Percentiles rank a stretch among this genome's conserved stretches.
These are phyloP conservation scores for Mucor velutinosus DNA, from an alignment of 371 early-diverging fungal species.

Conservation along the genomic window DNA sequence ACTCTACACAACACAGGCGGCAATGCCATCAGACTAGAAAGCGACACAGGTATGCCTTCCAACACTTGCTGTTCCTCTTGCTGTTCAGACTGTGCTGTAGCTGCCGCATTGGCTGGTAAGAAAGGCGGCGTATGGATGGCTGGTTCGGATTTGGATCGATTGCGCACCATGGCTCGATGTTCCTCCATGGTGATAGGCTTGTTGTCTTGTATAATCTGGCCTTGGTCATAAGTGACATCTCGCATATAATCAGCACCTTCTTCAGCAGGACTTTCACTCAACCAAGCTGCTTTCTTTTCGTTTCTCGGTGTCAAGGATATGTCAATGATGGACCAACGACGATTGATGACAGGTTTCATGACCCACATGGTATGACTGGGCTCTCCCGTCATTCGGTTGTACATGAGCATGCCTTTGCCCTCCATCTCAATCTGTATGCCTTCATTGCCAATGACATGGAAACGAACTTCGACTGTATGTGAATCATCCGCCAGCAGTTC, in stretches of 20 bases:
- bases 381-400: constrained; percentile 65
- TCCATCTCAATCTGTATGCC: constrained; percentile 71
- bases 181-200: constrained; percentile 3
- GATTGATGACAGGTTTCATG: constrained; percentile 57
- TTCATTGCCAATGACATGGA: constrained; percentile 54
- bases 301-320: constrained; percentile 11
- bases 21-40: constrained; percentile 28
- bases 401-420: constrained; percentile 90
- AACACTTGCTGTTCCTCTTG: neutral
- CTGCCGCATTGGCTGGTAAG: neutral
- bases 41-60: constrained; percentile 8
- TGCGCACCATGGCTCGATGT: constrained; percentile 13
- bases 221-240: neutral
- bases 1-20: constrained; percentile 75
- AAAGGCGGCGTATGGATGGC: constrained; percentile 23
- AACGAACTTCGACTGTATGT: constrained; percentile 76
- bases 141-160: constrained; percentile 38
- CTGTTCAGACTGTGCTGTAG: neutral
- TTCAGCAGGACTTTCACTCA: neutral
- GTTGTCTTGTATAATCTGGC: neutral
- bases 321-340: constrained; percentile 30
- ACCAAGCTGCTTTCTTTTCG: constrained; percentile 7
- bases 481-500: constrained; percentile 71
- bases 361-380: constrained; percentile 90
- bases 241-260: neutral